Evolutionary conservation across 1,284 basidiomycete genomes (phyloP).

Genomic region (Papiliotrema nemorosa): DNA sequence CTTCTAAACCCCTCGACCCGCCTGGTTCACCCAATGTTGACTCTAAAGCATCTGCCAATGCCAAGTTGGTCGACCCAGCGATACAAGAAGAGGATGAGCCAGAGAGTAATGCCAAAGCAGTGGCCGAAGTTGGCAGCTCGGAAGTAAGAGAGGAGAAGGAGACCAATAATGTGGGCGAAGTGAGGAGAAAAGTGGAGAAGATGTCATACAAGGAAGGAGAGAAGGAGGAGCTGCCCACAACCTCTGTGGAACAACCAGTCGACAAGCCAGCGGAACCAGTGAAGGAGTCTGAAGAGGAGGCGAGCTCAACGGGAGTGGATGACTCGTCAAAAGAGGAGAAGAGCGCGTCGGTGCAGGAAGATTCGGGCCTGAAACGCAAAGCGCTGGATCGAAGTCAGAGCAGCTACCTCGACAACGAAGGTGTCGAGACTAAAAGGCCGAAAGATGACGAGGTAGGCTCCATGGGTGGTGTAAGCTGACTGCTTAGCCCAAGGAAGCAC

Average conservation of each 20-base stretch:
- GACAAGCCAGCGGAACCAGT: no score
- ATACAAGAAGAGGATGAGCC: constrained; percentile 6
- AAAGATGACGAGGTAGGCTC: constrained; percentile 24
- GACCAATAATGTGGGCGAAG: constrained; percentile 30
- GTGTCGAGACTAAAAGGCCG: constrained; percentile 12
- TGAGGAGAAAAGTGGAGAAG: constrained; percentile 36
- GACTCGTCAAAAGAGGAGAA: neutral
- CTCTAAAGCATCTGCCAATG: neutral
- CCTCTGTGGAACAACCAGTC: no score
- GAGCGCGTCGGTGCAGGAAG: constrained; percentile 9
- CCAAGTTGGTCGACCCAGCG: neutral
- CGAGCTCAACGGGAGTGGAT: no score
- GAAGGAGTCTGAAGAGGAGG: no score
- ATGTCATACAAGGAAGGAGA: constrained; percentile 29
- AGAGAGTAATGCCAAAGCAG: constrained; percentile 4
- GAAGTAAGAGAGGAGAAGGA: constrained; percentile 8
- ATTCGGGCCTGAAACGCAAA: constrained; percentile 37
- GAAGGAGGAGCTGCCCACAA: neutral
- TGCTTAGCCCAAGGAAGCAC: neutral
- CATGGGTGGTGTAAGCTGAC: constrained; percentile 10
- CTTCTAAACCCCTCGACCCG: constrained; percentile 9
- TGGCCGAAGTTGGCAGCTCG: constrained; percentile 20
- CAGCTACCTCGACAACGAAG: constrained; percentile 9
- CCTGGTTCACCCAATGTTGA: constrained; percentile 3
- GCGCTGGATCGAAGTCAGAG: constrained; percentile 30